phyloP scores from a whole-genome alignment of 352 stramenopile genomes.

The Pythium scleroteichum region DNA sequence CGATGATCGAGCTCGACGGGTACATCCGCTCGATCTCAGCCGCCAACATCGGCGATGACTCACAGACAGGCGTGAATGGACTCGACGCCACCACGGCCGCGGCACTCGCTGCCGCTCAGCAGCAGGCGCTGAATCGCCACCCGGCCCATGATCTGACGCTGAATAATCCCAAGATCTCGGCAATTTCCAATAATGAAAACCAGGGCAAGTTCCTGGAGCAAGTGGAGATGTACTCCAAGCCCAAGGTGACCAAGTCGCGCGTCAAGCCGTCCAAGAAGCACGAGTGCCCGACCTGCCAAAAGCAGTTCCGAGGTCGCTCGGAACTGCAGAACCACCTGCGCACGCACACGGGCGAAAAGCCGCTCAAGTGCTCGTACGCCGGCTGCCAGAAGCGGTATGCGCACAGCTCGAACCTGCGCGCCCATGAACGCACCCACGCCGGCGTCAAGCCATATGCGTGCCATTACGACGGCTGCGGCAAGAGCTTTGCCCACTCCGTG shows the following conservation, averaged over 20 bases:
- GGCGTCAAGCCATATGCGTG: slow-evolving; percentile 91
- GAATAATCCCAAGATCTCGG: slow-evolving; percentile 71
- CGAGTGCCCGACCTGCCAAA: slow-evolving; percentile 82
- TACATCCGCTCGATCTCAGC: slow-evolving; percentile 78
- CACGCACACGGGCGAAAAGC: slow-evolving; percentile 90
- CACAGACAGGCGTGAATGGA: slow-evolving; percentile 7
- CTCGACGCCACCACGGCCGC: slow-evolving; percentile 18
- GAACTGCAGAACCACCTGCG: slow-evolving; percentile 89
- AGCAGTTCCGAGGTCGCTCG: slow-evolving; percentile 83
- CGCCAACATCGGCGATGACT: slow-evolving; percentile 32
- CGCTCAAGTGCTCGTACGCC: slow-evolving; percentile 84
- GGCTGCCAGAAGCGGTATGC: slow-evolving; percentile 89
- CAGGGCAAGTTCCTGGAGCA: slow-evolving; percentile 88
- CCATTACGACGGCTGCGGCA: slow-evolving; percentile 88
- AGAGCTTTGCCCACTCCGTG: slow-evolving; percentile 89
- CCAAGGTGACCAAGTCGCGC: slow-evolving; percentile 84
- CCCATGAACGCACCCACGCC: slow-evolving; percentile 90
- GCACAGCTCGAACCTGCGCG: slow-evolving; percentile 89
- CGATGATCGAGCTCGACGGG: slow-evolving; percentile 82
- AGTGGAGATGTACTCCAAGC: slow-evolving; percentile 88
- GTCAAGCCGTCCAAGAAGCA: slow-evolving; percentile 88
- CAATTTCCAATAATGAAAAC: slow-evolving; percentile 71
- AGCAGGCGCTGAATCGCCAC: slow-evolving; percentile 30
- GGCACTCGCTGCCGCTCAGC: slow-evolving; percentile 27
- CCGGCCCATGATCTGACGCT: slow-evolving; percentile 41